These are phyloP conservation scores for Aspergillus funiculosus DNA, from an alignment of 495 filamentous ascomycete species.

Conservation along the genomic window DNA sequence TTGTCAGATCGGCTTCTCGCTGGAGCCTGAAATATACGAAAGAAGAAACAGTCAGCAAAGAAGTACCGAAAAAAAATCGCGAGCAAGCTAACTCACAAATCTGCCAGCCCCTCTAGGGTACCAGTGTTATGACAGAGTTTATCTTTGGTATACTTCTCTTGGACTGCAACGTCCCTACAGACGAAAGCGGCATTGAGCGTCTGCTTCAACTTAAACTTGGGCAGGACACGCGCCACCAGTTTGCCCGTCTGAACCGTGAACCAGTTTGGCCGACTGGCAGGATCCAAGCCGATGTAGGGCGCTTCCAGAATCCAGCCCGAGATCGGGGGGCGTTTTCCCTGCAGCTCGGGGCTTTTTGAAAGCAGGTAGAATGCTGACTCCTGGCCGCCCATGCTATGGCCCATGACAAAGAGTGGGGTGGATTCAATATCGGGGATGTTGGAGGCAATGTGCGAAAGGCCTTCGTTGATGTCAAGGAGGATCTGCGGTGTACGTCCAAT, in stretches of 20 bases:
- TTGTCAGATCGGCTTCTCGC: conserved; percentile 35
- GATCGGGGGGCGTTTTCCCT: conserved; percentile 31
- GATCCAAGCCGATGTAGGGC: conserved; percentile 62
- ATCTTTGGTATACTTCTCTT: conserved; percentile 53
- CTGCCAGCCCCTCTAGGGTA: conserved; percentile 64
- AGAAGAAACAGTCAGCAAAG: neutral
- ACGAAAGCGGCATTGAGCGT: conserved; percentile 51
- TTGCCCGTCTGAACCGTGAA: conserved; percentile 52
- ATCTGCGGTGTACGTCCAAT: neutral
- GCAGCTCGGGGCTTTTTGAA: conserved; percentile 12
- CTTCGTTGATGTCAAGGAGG: conserved; percentile 5
- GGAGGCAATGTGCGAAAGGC: conserved; percentile 40
- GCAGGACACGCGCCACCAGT: conserved; percentile 54
- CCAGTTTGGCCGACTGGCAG: conserved; percentile 47
- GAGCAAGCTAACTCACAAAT: conserved; percentile 48
- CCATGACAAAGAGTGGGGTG: conserved; percentile 68
- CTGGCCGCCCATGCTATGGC: conserved; percentile 76
- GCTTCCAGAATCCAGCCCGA: conserved; percentile 59
- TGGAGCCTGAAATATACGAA: neutral
- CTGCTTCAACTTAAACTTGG: conserved; percentile 50
- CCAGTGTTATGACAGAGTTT: conserved; percentile 67
- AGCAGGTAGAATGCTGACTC: conserved; percentile 52
- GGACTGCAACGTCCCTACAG: conserved; percentile 56
- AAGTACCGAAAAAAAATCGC: neutral
- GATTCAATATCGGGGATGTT: conserved; percentile 16